Conservation (phyloP, 2,329 filamentous ascomycete species). For the Gnomoniopsis smithogilvyi region DNA sequence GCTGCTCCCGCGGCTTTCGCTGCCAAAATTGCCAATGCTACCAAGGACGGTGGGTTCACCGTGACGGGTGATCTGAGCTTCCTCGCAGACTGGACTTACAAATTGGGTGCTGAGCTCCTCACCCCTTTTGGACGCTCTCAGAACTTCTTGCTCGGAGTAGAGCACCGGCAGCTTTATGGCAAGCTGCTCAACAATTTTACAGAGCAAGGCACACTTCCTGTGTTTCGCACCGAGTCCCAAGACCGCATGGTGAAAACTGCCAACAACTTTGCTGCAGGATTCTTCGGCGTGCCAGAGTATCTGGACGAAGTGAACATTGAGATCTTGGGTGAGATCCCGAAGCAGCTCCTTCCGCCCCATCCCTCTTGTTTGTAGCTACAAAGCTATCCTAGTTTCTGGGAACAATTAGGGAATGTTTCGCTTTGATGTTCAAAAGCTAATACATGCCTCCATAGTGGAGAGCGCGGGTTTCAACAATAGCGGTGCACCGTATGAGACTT, state of each 20-base stretch:
- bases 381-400: too few species aligned
- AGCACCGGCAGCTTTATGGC: constrained; percentile 38
- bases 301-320: constrained; percentile 30
- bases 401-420: too few species aligned
- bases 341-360: too few species aligned
- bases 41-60: constrained; percentile 28
- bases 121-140: constrained; percentile 37
- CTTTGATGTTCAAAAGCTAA: too few species aligned
- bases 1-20: constrained; percentile 28
- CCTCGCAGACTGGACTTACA: constrained; percentile 31
- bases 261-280: constrained; percentile 30
- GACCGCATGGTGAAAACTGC: constrained; percentile 32
- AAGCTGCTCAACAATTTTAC: constrained; percentile 41
- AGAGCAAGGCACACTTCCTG: constrained; percentile 33
- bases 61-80: constrained; percentile 28
- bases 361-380: too few species aligned
- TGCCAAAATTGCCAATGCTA: constrained; percentile 30
- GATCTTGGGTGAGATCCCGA: constrained; percentile 20
- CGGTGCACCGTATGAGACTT: constrained; percentile 27
- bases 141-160: constrained; percentile 36
- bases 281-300: constrained; percentile 32
- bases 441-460: constrained; percentile 20
- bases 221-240: constrained; percentile 32
- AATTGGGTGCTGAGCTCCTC: constrained; percentile 32
- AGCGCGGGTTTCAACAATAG: constrained; percentile 27